phyloP scores from a whole-genome alignment of 768 basidiomycete genomes.

The Xerocomellus dryophilus region DNA sequence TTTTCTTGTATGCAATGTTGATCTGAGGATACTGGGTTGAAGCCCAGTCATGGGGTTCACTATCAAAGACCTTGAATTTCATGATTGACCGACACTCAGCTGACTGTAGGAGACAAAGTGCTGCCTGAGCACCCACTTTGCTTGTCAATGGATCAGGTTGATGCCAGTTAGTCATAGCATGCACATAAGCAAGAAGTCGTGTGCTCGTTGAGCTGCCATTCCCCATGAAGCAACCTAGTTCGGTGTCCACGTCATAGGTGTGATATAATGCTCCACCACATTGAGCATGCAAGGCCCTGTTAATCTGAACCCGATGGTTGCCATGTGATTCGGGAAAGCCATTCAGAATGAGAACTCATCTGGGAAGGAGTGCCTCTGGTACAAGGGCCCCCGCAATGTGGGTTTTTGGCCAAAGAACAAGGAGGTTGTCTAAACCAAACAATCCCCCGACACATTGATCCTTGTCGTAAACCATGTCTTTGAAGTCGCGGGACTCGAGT shows the following conservation, averaged over 20 bases:
- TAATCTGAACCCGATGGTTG: background rate
- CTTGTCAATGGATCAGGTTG: background rate
- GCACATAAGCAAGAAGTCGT: background rate
- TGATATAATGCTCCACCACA: background rate
- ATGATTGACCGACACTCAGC: slow-evolving; percentile 37
- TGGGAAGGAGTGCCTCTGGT: background rate
- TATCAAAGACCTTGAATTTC: slow-evolving; percentile 14
- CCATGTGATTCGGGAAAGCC: background rate
- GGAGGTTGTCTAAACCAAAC: slow-evolving; percentile 37
- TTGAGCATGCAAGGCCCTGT: no score
- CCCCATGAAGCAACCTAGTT: background rate
- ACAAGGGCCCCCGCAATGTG: background rate
- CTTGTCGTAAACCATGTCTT: slow-evolving; percentile 36
- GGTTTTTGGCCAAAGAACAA: slow-evolving; percentile 20
- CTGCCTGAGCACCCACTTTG: background rate
- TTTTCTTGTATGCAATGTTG: background rate
- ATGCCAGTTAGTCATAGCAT: background rate
- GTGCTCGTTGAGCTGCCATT: background rate
- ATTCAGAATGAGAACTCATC: background rate
- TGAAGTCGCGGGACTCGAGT: slow-evolving; percentile 39
- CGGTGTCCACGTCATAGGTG: background rate
- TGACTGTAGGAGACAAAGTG: background rate
- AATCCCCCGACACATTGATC: slow-evolving; percentile 40
- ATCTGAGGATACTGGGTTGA: background rate
- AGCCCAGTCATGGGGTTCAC: no score